Percentiles rank a stretch among this genome's conserved stretches.
Conservation (phyloP, 768 basidiomycete genomes). For the Kwoniella newhampshirensis region DNA sequence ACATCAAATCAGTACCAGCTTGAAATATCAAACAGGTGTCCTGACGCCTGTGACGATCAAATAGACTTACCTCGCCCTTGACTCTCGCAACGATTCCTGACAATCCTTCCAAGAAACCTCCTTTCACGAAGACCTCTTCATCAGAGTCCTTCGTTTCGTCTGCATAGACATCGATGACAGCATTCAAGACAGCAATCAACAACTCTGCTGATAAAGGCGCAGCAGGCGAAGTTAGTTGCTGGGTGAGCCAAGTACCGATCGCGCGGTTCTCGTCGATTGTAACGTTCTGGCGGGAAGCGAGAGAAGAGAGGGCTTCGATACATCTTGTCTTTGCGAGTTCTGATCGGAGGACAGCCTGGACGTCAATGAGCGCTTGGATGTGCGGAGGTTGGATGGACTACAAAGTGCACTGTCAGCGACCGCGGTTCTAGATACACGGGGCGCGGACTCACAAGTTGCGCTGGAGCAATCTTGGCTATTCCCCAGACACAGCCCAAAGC, state of each 20-base stretch:
- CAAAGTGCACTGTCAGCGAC: conserved; percentile 6
- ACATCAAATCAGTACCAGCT: background rate
- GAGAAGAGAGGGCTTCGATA: conserved; percentile 79
- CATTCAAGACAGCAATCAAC: conserved; percentile 73
- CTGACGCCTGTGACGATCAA: background rate
- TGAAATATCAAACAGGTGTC: background rate
- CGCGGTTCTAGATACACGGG: background rate
- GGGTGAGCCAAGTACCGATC: conserved; percentile 51
- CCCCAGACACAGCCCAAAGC: conserved; percentile 74
- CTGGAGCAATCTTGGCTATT: conserved; percentile 72
- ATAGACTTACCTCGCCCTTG: conserved; percentile 49
- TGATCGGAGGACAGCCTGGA: conserved; percentile 63
- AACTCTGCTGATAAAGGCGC: conserved; percentile 62
- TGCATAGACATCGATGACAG: conserved; percentile 87
- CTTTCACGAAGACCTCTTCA: conserved; percentile 47
- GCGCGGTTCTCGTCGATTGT: conserved; percentile 65
- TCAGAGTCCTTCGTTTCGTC: conserved; percentile 82
- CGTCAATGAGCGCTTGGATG: conserved; percentile 61
- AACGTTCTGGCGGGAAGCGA: conserved; percentile 67
- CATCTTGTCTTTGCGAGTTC: conserved; percentile 67
- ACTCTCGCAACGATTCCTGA: conserved; percentile 46
- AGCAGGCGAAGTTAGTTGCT: conserved; percentile 57
- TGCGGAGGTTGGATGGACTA: conserved; percentile 62
- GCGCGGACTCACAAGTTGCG: conserved; percentile 59
- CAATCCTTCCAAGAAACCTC: conserved; percentile 47